phyloP scores from a whole-genome alignment of 305 asterid genomes.

The Caryopteris hybrid region DNA sequence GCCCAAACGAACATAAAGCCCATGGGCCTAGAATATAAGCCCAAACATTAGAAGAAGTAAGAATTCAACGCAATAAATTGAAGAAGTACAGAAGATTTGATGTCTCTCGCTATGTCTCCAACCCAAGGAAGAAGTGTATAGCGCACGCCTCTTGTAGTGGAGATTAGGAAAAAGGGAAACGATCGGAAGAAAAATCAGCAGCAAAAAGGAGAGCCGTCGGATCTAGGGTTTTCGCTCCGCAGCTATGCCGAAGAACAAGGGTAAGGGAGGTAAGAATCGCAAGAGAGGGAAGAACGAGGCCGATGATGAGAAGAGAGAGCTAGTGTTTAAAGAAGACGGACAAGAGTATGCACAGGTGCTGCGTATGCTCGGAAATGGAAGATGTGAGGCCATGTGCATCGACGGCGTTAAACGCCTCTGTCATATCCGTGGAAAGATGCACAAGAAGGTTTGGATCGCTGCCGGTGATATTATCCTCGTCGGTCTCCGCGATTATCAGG shows the following conservation, averaged over 20 bases:
- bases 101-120: neutral
- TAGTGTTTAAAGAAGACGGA: constrained; percentile 88
- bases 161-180: neutral
- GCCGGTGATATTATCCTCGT: constrained; percentile 93
- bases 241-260: constrained; percentile 95
- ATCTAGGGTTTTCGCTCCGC: constrained; percentile 39
- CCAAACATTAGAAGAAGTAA: no score
- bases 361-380: constrained; percentile 91
- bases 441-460: constrained; percentile 95
- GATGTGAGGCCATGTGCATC: constrained; percentile 85
- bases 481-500: constrained; percentile 97
- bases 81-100: no score
- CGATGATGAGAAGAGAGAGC: constrained; percentile 91
- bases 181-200: neutral
- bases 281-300: constrained; percentile 97
- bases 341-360: constrained; percentile 90
- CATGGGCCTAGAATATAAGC: neutral
- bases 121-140: neutral
- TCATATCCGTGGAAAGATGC: constrained; percentile 97
- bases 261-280: constrained; percentile 96
- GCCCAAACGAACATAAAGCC: neutral
- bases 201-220: constrained; percentile 20
- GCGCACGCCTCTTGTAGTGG: constrained; percentile 6
- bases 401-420: constrained; percentile 84
- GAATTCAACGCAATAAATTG: no score